phyloP scores from a whole-genome alignment of 495 filamentous ascomycete genomes.

The Thermothielavioides terrestris region DNA sequence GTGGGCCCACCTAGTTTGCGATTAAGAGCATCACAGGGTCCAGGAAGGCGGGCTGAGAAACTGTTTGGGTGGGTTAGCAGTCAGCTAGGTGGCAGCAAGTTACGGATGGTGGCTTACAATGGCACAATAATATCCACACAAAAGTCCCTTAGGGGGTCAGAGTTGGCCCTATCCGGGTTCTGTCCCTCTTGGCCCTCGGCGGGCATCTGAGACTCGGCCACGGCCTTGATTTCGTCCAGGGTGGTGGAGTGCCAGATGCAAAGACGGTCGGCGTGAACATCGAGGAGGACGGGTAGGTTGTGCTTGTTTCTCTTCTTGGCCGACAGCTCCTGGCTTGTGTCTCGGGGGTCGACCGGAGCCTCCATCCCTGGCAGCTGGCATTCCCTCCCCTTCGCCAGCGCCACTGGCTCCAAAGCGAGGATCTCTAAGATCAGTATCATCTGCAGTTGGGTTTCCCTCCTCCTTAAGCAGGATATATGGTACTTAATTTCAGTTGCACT shows the following conservation, averaged over 20 bases:
- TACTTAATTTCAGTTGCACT: slow-evolving; percentile 41
- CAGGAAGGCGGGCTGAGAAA: slow-evolving; percentile 75
- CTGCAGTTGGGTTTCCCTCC: slow-evolving; percentile 79
- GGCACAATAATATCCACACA: slow-evolving; percentile 89
- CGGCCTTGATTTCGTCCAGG: slow-evolving; percentile 43
- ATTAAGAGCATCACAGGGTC: slow-evolving; percentile 68
- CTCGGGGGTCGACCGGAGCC: slow-evolving; percentile 15
- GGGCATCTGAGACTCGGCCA: slow-evolving; percentile 39
- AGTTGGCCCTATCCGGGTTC: slow-evolving; percentile 23
- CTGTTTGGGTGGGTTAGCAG: slow-evolving; percentile 18
- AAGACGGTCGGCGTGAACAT: slow-evolving; percentile 79
- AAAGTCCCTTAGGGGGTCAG: slow-evolving; percentile 52
- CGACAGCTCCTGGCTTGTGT: slow-evolving; percentile 16
- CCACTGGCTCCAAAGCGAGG: slow-evolving; percentile 58
- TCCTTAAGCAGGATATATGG: slow-evolving; percentile 56
- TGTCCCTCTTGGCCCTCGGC: slow-evolving; percentile 23
- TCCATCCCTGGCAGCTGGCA: slow-evolving; percentile 33
- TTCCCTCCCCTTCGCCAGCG: slow-evolving; percentile 31
- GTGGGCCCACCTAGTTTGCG: slow-evolving; percentile 77
- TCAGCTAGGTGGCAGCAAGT: background rate
- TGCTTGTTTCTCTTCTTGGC: slow-evolving; percentile 35
- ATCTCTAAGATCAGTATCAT: slow-evolving; percentile 86
- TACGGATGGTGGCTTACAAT: slow-evolving; percentile 51
- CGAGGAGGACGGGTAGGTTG: slow-evolving; percentile 52
- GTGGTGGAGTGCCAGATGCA: slow-evolving; percentile 95